These are phyloP conservation scores for Myxozyma sirexii DNA, from an alignment of 805 yeast genomes.

Conservation along the genomic window DNA sequence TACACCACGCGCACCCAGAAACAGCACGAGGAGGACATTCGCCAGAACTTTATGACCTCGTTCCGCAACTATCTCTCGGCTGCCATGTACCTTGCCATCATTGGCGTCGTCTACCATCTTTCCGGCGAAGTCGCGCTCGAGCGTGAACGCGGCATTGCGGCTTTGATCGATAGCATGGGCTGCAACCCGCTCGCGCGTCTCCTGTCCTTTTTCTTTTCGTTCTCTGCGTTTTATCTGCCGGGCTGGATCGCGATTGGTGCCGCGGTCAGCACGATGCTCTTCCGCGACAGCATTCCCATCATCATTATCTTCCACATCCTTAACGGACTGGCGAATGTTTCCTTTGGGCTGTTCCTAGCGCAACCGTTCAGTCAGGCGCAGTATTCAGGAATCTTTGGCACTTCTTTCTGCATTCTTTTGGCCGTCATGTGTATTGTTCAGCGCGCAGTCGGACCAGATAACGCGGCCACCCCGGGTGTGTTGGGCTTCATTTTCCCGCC, in stretches of 20 bases:
- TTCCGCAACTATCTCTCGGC: constrained; percentile 41
- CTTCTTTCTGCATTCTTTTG: constrained; percentile 40
- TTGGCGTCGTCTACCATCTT: constrained; percentile 44
- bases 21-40: constrained; percentile 32
- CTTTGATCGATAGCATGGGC: constrained; percentile 43
- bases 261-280: constrained; percentile 33
- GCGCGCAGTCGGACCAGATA: constrained; percentile 27
- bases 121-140: constrained; percentile 42
- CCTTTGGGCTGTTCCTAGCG: constrained; percentile 40
- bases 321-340: constrained; percentile 39
- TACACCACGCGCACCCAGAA: constrained; percentile 37
- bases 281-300: constrained; percentile 36
- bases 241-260: constrained; percentile 42
- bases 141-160: constrained; percentile 41
- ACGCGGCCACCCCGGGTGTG: constrained; percentile 34
- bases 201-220: constrained; percentile 38
- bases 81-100: constrained; percentile 42
- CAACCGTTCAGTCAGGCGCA: constrained; percentile 40
- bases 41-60: constrained; percentile 38
- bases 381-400: constrained; percentile 41
- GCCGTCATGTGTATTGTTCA: constrained; percentile 41
- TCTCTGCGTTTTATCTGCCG: constrained; percentile 38
- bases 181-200: constrained; percentile 36
- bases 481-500: constrained; percentile 44
- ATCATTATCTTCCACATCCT: constrained; percentile 40